Base-by-base conservation (phyloP, 106 monocot species). In the Narthecium ossifragum region DNA sequence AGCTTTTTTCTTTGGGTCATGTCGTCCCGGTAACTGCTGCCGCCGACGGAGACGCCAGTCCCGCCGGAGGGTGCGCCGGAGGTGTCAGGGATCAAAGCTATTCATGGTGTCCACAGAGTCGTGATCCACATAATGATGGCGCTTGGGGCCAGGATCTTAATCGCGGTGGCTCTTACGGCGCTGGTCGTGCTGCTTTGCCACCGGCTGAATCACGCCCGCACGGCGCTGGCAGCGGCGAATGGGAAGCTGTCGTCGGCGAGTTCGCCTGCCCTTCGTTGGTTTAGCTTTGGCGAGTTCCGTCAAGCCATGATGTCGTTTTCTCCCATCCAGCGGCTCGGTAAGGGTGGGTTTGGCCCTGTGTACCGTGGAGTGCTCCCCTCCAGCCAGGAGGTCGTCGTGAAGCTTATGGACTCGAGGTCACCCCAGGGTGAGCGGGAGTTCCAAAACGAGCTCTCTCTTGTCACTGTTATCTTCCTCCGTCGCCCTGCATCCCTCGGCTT, bases 351-450 rank as follows among this genome's bases (percentile, higher is more conserved):
- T 57, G 88, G 88, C 23, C 75, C 83, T 22, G 88, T 88, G 6
- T 88, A 68, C 60, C 73, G 83, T 41, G 88, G 83, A 13, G 26
- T 41, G 8, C 73, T 88, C 30, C 63, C 62, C 17, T 62, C 47
- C 15, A 74, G 79, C 1, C 56, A 70, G 54, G 62, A 53, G n/a
- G 65, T 92, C 31, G 92, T 86, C 53, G 86, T 84, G 28, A 92
- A 92, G 72, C 59, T 92, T 54, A 87, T 92, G 87, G 84, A 92
- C 43, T 72, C 80, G n/a, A 33, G 88, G 3, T 92, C 92, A 10
- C 80, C 87, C 53, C 92, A 92, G 62, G 92, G 92, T 26, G 87
- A 84, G 61, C 74, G 83, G 31, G 87, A 92, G 87, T 92, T 87
- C 69, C 73, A 71, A 46, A 92, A 87, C 70, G 92, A 92, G 75